Conservation (phyloP, 2,329 filamentous ascomycete species). For the Sporothrix humicola region DNA sequence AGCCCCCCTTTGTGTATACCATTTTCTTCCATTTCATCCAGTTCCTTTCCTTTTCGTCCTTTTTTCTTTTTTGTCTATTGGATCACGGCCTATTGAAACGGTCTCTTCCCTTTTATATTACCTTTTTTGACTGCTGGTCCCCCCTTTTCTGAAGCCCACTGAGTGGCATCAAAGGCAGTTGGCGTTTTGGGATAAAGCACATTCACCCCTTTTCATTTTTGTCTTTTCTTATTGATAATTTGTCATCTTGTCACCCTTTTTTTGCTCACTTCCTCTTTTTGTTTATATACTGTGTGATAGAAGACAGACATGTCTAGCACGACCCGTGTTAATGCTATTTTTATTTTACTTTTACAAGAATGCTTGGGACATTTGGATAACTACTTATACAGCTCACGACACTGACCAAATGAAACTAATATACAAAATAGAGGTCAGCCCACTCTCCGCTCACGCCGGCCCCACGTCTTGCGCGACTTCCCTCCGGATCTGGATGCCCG, state of each 20-base stretch:
- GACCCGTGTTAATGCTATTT: constrained; percentile 11
- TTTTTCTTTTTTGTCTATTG: background rate
- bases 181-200: constrained; percentile 25
- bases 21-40: background rate
- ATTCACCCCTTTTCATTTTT: constrained; percentile 4
- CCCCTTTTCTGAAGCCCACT: constrained; percentile 6
- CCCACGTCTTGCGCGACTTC: constrained; percentile 32
- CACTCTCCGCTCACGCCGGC: background rate
- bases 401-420: background rate
- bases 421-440: background rate
- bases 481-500: constrained; percentile 33
- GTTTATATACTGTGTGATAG: background rate
- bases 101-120: background rate
- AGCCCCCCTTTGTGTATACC: background rate
- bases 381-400: background rate
- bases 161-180: background rate
- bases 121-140: constrained; percentile 20
- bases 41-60: background rate
- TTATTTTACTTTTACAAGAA: background rate
- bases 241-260: background rate
- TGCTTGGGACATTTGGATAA: background rate
- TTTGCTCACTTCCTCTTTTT: background rate
- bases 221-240: constrained; percentile 1
- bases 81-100: background rate
- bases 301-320: background rate